These are phyloP conservation scores for Tricholoma sp. DNA, from an alignment of 768 basidiomycete genomes.

Conservation along the genomic window DNA sequence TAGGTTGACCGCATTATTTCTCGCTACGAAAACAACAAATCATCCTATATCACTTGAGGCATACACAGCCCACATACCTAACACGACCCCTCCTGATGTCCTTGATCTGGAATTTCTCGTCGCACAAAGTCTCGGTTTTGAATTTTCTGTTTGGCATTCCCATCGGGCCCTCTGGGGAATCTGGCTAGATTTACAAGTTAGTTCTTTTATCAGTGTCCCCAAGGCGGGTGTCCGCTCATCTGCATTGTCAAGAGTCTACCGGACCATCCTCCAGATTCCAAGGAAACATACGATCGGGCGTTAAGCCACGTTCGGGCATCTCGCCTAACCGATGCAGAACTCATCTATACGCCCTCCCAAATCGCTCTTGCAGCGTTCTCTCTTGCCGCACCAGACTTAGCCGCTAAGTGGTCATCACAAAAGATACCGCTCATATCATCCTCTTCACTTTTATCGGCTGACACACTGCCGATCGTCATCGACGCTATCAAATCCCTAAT, in stretches of 20 bases:
- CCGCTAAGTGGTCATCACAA: slow-evolving; percentile 53
- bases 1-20: slow-evolving; percentile 93
- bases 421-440: slow-evolving; percentile 21
- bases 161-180: slow-evolving; percentile 87
- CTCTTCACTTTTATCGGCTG: slow-evolving; percentile 16
- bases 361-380: slow-evolving; percentile 82
- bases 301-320: slow-evolving; percentile 67
- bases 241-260: slow-evolving; percentile 47
- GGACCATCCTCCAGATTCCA: slow-evolving; percentile 41
- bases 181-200: slow-evolving; percentile 83
- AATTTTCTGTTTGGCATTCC: slow-evolving; percentile 91
- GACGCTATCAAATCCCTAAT: slow-evolving; percentile 56
- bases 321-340: slow-evolving; percentile 86
- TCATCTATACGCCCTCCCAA: slow-evolving; percentile 90
- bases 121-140: slow-evolving; percentile 89
- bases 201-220: slow-evolving; percentile 7
- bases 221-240: background rate
- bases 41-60: slow-evolving; percentile 83
- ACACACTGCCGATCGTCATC: slow-evolving; percentile 33
- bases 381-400: slow-evolving; percentile 56
- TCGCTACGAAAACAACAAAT: slow-evolving; percentile 98
- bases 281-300: slow-evolving; percentile 60
- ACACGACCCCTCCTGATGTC: slow-evolving; percentile 76
- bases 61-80: slow-evolving; percentile 81
- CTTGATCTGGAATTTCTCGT: slow-evolving; percentile 95